Evolutionary conservation across 805 yeast species (phyloP).

Genomic region (Debaryomyces hansenii): DNA sequence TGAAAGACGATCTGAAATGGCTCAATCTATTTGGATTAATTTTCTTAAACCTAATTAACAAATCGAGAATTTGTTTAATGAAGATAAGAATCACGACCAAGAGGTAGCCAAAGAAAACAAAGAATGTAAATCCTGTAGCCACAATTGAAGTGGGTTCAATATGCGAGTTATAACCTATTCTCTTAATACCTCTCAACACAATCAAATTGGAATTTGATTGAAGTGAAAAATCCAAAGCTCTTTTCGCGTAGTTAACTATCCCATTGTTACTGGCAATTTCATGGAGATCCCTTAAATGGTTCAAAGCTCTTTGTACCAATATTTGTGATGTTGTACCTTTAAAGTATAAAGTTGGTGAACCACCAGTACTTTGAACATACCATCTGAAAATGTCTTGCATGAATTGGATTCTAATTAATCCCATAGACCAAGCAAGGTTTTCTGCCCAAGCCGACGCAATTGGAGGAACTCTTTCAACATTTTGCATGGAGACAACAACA

Average conservation of each 20-base stretch:
- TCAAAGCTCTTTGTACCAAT: conserved; percentile 68
- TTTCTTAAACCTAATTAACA: conserved; percentile 50
- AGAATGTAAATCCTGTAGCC: conserved; percentile 84
- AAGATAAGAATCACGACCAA: conserved; percentile 60
- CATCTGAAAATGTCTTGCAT: conserved; percentile 86
- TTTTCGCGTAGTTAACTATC: conserved; percentile 11
- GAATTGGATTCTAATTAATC: conserved; percentile 71
- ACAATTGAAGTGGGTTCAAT: conserved; percentile 86
- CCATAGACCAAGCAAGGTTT: conserved; percentile 94
- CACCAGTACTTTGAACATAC: conserved; percentile 89
- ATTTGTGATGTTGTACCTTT: conserved; percentile 63
- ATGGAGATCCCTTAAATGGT: conserved; percentile 25
- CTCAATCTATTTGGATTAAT: conserved; percentile 47
- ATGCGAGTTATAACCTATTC: conserved; percentile 72
- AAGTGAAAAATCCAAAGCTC: conserved; percentile 37
- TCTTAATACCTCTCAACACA: conserved; percentile 82
- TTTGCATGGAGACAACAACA: conserved; percentile 80
- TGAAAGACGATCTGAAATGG: conserved; percentile 58
- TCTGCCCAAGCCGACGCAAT: conserved; percentile 92
- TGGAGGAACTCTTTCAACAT: conserved; percentile 85
- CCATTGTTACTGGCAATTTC: conserved; percentile 12
- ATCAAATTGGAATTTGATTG: conserved; percentile 57
- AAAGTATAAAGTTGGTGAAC: conserved; percentile 70
- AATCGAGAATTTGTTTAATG: conserved; percentile 50
- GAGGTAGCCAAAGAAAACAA: conserved; percentile 73